Base-by-base conservation (phyloP, 768 basidiomycete species). In the Epithele typhae region DNA sequence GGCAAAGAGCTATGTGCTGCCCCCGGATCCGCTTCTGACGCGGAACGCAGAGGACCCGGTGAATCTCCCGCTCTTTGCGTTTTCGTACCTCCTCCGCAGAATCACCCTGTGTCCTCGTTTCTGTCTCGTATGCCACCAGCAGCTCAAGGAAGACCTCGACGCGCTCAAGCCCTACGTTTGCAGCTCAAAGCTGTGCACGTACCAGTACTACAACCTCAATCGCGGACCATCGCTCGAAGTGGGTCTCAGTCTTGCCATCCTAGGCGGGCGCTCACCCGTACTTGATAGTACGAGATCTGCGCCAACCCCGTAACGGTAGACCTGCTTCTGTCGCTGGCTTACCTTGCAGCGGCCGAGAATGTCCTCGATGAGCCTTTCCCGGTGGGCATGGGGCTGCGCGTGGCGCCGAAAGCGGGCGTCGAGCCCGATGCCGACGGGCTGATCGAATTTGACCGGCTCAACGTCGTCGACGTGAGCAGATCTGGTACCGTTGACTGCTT, bases 91-190 rank as follows among this genome's bases (percentile, higher is more conserved):
- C 17, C 52, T 87, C 17, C 74, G 86, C 15, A 75, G 85, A 14
- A 66, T 86, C 32, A 71, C 76, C 47, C 69, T 87, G 18, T 87
- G 82, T 54, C 77, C 81, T 0, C 71, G 77, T 18, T 84, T 78
- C 62, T 88, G 86, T 54, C 70, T 84, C n/a, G 81, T 84, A n/a
- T 87, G 86, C 63, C 84, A 84, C 56, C 76, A 76, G 53, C 75
- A 72, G 50, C 67, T 83, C 24, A 55, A 68, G 9, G 68, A 65
- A 8, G 69, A 75, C 33, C 77, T 74, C 48, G 78, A 79, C 51
- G 76, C 79, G 1, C 73, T 87, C 49, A 84, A 85, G 59, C 86
- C 86, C 1, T 87, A 85, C 57, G 83, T 88, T 21, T 88, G 85
- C 59, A 72, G 76, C 45, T 72, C 71, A 4, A 74, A 75, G 43